These are phyloP conservation scores for Xylaria sp. DNA, from an alignment of 2,329 filamentous ascomycete species.

Conservation along the genomic window DNA sequence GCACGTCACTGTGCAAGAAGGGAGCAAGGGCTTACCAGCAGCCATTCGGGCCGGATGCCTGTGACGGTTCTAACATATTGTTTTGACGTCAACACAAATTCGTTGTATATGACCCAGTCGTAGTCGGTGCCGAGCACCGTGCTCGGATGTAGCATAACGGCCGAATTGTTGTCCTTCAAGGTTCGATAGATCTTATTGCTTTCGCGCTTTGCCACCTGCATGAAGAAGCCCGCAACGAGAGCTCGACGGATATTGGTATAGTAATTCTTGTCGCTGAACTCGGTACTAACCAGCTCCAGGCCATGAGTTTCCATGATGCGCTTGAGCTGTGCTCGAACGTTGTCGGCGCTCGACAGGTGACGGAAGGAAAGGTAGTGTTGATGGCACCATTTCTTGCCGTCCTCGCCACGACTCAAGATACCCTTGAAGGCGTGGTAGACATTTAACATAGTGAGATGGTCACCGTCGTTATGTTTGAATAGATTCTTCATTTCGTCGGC, in stretches of 20 bases:
- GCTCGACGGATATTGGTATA: conserved; percentile 96
- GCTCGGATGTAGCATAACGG: conserved; percentile 89
- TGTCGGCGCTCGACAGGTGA: conserved; percentile 89
- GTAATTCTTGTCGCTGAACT: conserved; percentile 95
- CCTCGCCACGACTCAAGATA: conserved; percentile 65
- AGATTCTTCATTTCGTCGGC: conserved; percentile 97
- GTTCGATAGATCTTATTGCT: conserved; percentile 89
- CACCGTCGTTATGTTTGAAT: conserved; percentile 90
- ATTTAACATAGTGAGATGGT: conserved; percentile 95
- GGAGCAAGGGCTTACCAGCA: conserved; percentile 66
- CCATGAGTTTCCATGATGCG: conserved; percentile 96
- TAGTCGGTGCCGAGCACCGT: conserved; percentile 87
- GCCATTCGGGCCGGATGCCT: conserved; percentile 90
- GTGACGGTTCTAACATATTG: conserved; percentile 97
- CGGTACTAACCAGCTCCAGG: conserved; percentile 83
- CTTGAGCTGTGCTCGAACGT: conserved; percentile 87
- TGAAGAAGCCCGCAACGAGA: conserved; percentile 95
- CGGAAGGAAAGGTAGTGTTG: conserved; percentile 93
- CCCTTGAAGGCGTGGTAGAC: conserved; percentile 97
- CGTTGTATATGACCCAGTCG: conserved; percentile 98
- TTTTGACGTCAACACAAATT: conserved; percentile 97
- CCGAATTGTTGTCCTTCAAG: conserved; percentile 95
- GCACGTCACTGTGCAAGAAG: background rate
- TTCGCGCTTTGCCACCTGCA: conserved; percentile 98
- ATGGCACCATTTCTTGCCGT: conserved; percentile 91